Conservation (phyloP, 768 basidiomycete genomes). For the Hortiboletus flavorubellus region DNA sequence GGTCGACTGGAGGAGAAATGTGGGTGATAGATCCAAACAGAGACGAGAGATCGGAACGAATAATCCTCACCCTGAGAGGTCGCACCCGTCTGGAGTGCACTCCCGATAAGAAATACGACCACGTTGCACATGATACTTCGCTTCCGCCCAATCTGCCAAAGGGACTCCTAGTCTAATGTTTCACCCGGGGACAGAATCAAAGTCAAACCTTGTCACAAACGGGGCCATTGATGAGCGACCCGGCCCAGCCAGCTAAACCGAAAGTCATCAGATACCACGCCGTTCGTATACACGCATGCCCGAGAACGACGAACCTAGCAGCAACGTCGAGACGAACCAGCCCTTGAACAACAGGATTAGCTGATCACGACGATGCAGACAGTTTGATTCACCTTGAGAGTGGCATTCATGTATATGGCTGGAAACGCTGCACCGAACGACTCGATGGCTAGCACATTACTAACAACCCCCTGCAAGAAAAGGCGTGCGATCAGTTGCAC, state of each 20-base stretch:
- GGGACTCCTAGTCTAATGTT: not conserved
- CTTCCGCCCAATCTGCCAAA: slow-evolving; percentile 26
- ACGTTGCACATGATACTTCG: slow-evolving; percentile 27
- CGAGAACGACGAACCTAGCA: slow-evolving; percentile 22
- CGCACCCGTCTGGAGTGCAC: slow-evolving; percentile 31
- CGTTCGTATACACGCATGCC: not conserved
- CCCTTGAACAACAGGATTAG: slow-evolving; percentile 19
- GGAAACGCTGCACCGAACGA: slow-evolving; percentile 35
- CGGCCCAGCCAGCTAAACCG: slow-evolving; percentile 30
- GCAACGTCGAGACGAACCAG: slow-evolving; percentile 31
- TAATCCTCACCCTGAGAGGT: slow-evolving; percentile 18
- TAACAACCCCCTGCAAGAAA: slow-evolving; percentile 28
- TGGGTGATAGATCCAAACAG: not conserved
- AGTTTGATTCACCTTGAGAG: slow-evolving; percentile 20
- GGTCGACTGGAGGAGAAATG: slow-evolving; percentile 7
- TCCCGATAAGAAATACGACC: slow-evolving; percentile 29
- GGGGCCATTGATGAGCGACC: slow-evolving; percentile 30
- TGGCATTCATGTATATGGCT: slow-evolving; percentile 26
- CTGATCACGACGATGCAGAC: not conserved
- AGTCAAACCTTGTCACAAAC: slow-evolving; percentile 28
- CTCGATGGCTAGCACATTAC: slow-evolving; percentile 32
- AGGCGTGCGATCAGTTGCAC: not conserved
- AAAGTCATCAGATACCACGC: slow-evolving; percentile 5
- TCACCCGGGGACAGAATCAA: not conserved
- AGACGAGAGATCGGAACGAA: not conserved